Conservation (phyloP, 2,329 filamentous ascomycete species). For the Colletotrichum sp. region DNA sequence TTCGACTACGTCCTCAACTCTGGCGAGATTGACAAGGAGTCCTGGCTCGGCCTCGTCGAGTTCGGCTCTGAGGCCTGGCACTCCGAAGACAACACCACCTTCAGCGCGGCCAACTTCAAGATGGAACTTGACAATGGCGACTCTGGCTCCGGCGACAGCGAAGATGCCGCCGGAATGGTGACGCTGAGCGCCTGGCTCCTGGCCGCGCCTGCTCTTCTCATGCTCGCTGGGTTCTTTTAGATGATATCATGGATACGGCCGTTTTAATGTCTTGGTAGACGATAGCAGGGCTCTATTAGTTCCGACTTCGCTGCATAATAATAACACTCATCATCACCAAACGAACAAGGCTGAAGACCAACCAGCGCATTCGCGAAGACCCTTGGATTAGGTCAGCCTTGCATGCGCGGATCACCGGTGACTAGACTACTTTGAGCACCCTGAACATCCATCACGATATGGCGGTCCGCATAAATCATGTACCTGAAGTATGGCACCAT, state of each 20-base stretch:
- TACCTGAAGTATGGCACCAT: neutral
- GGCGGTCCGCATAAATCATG: neutral
- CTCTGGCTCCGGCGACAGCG: neutral
- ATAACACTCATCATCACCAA: neutral
- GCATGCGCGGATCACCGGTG: neutral
- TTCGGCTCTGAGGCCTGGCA: conserved; percentile 36
- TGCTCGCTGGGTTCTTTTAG: neutral
- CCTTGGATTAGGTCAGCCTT: neutral
- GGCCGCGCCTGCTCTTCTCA: neutral
- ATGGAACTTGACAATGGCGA: conserved; percentile 25
- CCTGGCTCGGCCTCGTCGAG: conserved; percentile 32
- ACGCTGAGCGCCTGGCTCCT: neutral
- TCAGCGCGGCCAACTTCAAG: conserved; percentile 30
- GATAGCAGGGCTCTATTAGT: neutral
- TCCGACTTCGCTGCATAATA: neutral
- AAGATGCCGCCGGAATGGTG: neutral
- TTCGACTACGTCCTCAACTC: conserved; percentile 34
- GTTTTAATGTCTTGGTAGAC: neutral
- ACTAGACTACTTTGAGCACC: neutral
- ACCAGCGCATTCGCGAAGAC: neutral
- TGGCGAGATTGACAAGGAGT: conserved; percentile 29
- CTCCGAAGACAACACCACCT: conserved; percentile 32
- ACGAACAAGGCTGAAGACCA: neutral
- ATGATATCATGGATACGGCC: neutral
- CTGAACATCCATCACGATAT: neutral